Base-by-base conservation (phyloP, 352 stramenopile species). In the Phytophthora pisi region DNA sequence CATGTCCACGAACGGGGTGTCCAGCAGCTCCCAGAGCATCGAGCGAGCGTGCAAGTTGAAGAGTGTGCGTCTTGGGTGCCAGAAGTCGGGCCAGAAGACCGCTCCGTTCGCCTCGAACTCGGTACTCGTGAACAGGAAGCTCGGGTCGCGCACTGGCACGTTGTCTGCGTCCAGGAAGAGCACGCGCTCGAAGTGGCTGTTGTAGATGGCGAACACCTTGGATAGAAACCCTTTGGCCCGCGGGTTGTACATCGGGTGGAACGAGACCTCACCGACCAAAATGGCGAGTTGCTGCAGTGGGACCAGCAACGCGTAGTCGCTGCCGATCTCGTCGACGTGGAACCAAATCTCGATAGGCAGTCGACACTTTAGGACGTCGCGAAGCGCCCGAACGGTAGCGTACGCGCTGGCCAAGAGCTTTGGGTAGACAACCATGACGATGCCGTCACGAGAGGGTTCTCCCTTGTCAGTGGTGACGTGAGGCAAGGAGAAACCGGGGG, bases 1-100 rank as follows among this genome's bases (percentile, higher is more conserved):
- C 77, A 85, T 84, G 62, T 84, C 62, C 6, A 85, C 68, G 46
- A 77, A 84, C 3, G 63, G 57, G 13, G 74, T 51, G 20, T 70
- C 78, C 13, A 90, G 54, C 28, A 86, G 46, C 36, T 85, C 72
- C 81, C 81, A 90, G 13, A 90, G 60, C 50, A 87, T 72, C 24
- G 75, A 84, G 36, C 64, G 50, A 23, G 70, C 66, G 40, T 89
- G 75, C 16, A 89, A 47, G 61, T 89, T 89, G 60, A 88, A 89
- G 23, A 88, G 75, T 0, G 79, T 82, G 50, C 73, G 68, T 23
- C 31, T 54, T 8, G 79, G 77, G 40, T 90, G 81, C 79, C 77
- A 91, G 50, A 89, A 89, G 45, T 91, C 83, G 1, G 83, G 83
- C 82, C 82, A 92, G 51, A 92, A 89, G 0, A 92, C 24, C 8